These are phyloP conservation scores for Cryptococcus sp. DNA, from an alignment of 1,284 basidiomycete species.

Conservation along the genomic window DNA sequence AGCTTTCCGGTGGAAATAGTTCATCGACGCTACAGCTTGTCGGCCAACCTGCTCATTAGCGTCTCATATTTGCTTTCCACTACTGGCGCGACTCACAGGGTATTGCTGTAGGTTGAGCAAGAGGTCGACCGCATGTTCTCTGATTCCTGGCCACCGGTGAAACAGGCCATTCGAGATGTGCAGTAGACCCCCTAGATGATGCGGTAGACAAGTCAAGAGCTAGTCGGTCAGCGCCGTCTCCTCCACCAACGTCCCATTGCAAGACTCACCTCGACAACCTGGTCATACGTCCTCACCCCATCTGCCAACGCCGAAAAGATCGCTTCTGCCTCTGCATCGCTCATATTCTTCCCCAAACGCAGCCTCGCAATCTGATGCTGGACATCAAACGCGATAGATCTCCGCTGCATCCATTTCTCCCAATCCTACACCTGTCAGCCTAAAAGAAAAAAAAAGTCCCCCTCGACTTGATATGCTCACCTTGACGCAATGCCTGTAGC, in stretches of 20 bases:
- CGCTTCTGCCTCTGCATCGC: slow-evolving; percentile 60
- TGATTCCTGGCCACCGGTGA: slow-evolving; percentile 69
- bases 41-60: slow-evolving; percentile 64
- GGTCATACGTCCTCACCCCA: slow-evolving; percentile 68
- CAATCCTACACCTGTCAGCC: slow-evolving; percentile 53
- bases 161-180: slow-evolving; percentile 84
- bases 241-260: not conserved
- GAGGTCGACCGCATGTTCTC: slow-evolving; percentile 73
- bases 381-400: slow-evolving; percentile 63
- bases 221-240: slow-evolving; percentile 42
- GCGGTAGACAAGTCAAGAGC: slow-evolving; percentile 71
- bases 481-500: slow-evolving; percentile 58
- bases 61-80: not conserved
- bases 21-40: slow-evolving; percentile 74
- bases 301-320: slow-evolving; percentile 71
- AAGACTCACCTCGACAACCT: slow-evolving; percentile 73
- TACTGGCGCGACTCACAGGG: slow-evolving; percentile 54
- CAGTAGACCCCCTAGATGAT: slow-evolving; percentile 74
- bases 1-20: slow-evolving; percentile 73
- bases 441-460: not conserved
- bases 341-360: slow-evolving; percentile 57
- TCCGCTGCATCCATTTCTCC: slow-evolving; percentile 48
- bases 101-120: slow-evolving; percentile 70
- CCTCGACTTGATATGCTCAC: slow-evolving; percentile 45
- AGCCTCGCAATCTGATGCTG: slow-evolving; percentile 66